Base-by-base conservation (phyloP, 2,329 filamentous ascomycete genomes). In the Alternaria solani region DNA sequence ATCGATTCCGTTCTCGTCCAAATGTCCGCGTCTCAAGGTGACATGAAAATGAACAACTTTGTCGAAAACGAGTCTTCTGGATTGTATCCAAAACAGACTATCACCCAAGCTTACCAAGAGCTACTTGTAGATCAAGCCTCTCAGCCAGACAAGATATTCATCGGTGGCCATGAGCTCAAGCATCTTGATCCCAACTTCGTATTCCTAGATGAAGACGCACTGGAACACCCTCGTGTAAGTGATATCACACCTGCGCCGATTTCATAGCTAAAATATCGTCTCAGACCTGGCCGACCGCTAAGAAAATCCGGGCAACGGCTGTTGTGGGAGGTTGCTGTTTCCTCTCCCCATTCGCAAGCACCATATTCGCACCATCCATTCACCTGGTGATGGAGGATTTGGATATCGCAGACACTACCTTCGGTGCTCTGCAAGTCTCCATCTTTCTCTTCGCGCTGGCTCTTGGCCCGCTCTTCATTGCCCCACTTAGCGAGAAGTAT, bases 401-500 rank as follows among this genome's bases (percentile, higher is more conserved):
- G 11, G 16, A 51, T 23, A 74, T 75, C 36, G 66, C 59, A 0
- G 54, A 60, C 18, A 62, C 61, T 28, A 60, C 68, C 12, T 56
- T 71, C 25, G 59, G 56, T 5, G 60, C 59, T 7, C 55, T 76
- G n/a, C 60, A 67, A 16, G 61, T 76, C 4, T 74, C 74, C 7
- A 75, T 76, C 16, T 76, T 70, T 41, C 62, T 76, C 14, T 60
- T 76, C n/a, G 73, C 66, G 18, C 73, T 72, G 51, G 71, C 72
- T 0, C 54, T 77, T n/a, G 75, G 75, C 7, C 70, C 74, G 1
- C 54, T 77, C 1, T 57, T 77, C 23, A 51, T 75, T 4, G 74
- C 68, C 11, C 72, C 74, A 5, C 57, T 75, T 7, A 72, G 68
- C 14, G 73, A 75, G 53, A 49, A 66, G 34, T 70, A 66, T 36